Conservation (phyloP, 768 basidiomycete species). For the Cystofilobasidium bisporidii region DNA sequence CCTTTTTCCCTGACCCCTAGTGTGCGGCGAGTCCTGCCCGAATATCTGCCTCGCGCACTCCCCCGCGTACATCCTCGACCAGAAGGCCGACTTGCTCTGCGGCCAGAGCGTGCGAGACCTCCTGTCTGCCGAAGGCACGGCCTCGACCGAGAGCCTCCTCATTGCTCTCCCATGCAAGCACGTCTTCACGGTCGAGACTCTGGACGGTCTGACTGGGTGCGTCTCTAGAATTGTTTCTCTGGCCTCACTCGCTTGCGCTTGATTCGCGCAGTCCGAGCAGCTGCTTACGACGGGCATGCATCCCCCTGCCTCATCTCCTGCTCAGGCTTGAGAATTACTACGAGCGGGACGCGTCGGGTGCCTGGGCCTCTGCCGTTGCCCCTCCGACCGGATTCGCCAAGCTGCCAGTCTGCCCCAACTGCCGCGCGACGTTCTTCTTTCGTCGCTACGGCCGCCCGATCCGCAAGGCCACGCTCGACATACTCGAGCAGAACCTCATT, state of each 20-base stretch:
- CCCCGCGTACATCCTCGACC: slow-evolving; percentile 47
- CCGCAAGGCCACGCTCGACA: slow-evolving; percentile 57
- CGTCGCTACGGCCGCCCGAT: slow-evolving; percentile 54
- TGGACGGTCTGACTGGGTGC: too few species aligned
- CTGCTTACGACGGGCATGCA: too few species aligned
- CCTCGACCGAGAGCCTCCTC: too few species aligned
- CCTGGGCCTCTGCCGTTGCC: slow-evolving; percentile 45
- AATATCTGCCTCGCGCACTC: slow-evolving; percentile 54
- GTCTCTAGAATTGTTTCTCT: too few species aligned
- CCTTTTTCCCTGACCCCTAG: slow-evolving; percentile 37
- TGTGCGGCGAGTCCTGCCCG: slow-evolving; percentile 61
- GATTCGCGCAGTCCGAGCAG: too few species aligned
- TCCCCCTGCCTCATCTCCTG: slow-evolving; percentile 57
- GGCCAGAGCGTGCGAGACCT: too few species aligned
- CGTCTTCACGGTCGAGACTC: too few species aligned
- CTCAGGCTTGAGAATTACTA: slow-evolving; percentile 52
- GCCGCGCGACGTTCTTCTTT: slow-evolving; percentile 51
- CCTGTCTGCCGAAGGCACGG: too few species aligned
- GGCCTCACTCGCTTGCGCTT: too few species aligned
- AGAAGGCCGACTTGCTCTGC: slow-evolving; percentile 46
- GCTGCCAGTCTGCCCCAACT: slow-evolving; percentile 56
- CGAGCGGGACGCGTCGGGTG: slow-evolving; percentile 39
- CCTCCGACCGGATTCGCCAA: slow-evolving; percentile 43
- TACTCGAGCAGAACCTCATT: slow-evolving; percentile 56
- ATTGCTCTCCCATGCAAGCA: too few species aligned